These are phyloP conservation scores for Blastobotrys terrestris DNA, from an alignment of 805 yeast genomes.

Conservation along the genomic window DNA sequence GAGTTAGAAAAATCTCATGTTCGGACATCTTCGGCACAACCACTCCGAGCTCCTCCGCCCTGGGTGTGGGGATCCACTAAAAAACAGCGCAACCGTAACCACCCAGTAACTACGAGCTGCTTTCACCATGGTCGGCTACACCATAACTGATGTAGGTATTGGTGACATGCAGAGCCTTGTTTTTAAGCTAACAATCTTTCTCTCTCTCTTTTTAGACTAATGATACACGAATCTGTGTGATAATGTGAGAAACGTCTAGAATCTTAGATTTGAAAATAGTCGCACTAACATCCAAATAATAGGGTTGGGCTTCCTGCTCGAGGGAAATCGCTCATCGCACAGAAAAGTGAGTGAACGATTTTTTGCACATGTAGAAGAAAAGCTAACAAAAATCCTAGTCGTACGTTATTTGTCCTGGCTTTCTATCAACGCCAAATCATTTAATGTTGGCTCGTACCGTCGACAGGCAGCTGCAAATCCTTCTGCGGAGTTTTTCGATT, in stretches of 20 bases:
- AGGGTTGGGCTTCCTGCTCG: slow-evolving; percentile 48
- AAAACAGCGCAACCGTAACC: neutral
- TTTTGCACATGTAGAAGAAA: neutral
- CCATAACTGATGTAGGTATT: slow-evolving; percentile 1
- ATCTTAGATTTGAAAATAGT: neutral
- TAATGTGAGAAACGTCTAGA: slow-evolving; percentile 36
- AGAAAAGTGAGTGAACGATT: slow-evolving; percentile 46
- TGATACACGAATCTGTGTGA: slow-evolving; percentile 73
- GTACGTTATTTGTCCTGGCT: slow-evolving; percentile 92
- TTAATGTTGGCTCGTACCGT: slow-evolving; percentile 84
- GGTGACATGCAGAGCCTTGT: too few species aligned
- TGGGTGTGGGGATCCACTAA: neutral
- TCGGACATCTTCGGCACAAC: neutral
- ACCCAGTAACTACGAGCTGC: neutral
- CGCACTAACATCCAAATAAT: neutral
- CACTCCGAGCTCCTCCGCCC: neutral
- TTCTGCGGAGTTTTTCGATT: slow-evolving; percentile 72
- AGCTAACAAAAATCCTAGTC: slow-evolving; percentile 29
- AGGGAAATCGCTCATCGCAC: slow-evolving; percentile 92
- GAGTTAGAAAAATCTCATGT: neutral
- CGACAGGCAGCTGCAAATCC: slow-evolving; percentile 58
- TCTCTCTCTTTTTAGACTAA: neutral
- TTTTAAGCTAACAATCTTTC: too few species aligned
- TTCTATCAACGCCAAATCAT: slow-evolving; percentile 76
- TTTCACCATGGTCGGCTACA: neutral